Base-by-base conservation (phyloP, 2,329 filamentous ascomycete genomes). In the Ustulina deusta region DNA sequence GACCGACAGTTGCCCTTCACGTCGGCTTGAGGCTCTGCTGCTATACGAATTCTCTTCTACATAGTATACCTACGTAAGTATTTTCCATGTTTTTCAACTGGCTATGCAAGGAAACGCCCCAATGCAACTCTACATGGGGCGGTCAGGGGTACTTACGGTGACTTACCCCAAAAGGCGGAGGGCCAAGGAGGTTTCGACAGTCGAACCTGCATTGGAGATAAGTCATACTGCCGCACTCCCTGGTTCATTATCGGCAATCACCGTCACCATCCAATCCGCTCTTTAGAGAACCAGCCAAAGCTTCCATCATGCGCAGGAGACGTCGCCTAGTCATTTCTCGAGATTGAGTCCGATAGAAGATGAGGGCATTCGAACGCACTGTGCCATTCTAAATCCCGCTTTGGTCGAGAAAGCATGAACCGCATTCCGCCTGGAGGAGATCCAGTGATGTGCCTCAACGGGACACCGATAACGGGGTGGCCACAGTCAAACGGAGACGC, bases 91-190 rank as follows among this genome's bases (percentile, higher is more conserved):
- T 27, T 32, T 55, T 15, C 20, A 40, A 46, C 40, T 20, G 36
- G 20, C 34, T 36, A 60, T 54, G 60, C 36, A 63, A 58, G 51
- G 68, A 36, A n/a, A 61, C 63, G 48, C 25, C 20, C 46, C 55
- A 42, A 63, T 69, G 65, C 40, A 64, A 68, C 68, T 66, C 42
- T 32, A 40, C 40, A 27, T 49, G 40, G 20, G 25, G 68, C 68
- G 65, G 68, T 70, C 59, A 65, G 57, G 42, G 29, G 22, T 46
- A 36, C 27, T 27, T 27, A 15, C 22, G 22, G 44, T 27, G 27
- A 48, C 46, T 42, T 70, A 70, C 68, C 62, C 68, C 68, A 70
- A 70, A 65, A 17, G 62, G 65, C 66, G 65, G 68, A 63, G 29
- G 17, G 68, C 42, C 15, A 42, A 36, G 58, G 48, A n/a, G 55